Evolutionary conservation across 768 basidiomycete genomes (phyloP).

Genomic region (Amanita rimosa): DNA sequence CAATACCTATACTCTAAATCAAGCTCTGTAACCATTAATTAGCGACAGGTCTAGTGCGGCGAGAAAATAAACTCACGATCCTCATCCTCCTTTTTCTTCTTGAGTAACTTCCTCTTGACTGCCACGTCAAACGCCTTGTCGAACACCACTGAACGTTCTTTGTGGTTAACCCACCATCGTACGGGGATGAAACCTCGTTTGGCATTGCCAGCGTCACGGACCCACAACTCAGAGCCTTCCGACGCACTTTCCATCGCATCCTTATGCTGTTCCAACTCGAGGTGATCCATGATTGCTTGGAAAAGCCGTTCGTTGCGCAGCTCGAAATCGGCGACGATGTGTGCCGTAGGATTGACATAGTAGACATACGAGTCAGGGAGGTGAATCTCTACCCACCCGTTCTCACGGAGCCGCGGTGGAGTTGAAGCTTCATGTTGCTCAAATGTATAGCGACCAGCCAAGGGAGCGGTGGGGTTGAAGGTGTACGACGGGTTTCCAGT

Average conservation of each 20-base stretch:
- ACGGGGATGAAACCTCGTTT: constrained; percentile 24
- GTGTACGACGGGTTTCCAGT: not conserved
- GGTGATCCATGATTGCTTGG: constrained; percentile 34
- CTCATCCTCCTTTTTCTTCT: constrained; percentile 20
- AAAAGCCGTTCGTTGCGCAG: constrained; percentile 42
- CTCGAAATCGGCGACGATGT: constrained; percentile 62
- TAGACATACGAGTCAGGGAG: constrained; percentile 68
- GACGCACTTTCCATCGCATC: constrained; percentile 15
- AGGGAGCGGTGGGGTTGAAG: not conserved
- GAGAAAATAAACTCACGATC: constrained; percentile 27
- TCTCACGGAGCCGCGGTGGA: constrained; percentile 29
- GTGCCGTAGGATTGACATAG: constrained; percentile 52
- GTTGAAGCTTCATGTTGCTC: constrained; percentile 4
- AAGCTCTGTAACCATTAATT: constrained; percentile 33
- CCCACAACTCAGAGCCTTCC: constrained; percentile 49
- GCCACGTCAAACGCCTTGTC: constrained; percentile 27
- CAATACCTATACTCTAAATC: constrained; percentile 76
- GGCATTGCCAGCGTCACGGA: constrained; percentile 28
- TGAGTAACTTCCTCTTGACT: constrained; percentile 16
- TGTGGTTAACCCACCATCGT: constrained; percentile 60
- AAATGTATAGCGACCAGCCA: not conserved
- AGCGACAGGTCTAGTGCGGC: not conserved
- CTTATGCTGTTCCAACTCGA: constrained; percentile 25
- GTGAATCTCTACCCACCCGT: constrained; percentile 68
- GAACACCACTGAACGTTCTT: constrained; percentile 35